phyloP scores from a whole-genome alignment of 257 asterid species.

The Leptodermis oblonga region DNA sequence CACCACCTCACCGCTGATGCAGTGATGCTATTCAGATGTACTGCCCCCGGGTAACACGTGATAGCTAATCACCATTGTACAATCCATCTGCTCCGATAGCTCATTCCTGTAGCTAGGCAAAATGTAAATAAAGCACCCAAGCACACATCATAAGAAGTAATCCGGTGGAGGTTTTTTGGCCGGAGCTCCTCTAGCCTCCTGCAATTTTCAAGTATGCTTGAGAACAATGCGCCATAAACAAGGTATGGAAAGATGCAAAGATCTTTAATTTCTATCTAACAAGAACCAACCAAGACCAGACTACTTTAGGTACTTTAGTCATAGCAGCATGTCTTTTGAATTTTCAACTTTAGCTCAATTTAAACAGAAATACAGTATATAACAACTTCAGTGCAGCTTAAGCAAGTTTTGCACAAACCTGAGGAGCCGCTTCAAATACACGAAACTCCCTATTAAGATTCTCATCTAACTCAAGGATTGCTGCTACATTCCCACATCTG shows the following conservation, averaged over 20 bases:
- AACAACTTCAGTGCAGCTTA: background rate
- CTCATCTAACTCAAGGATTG: conserved; percentile 87
- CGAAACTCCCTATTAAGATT: conserved; percentile 72
- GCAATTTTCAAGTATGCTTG: conserved; percentile 27
- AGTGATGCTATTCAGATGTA: background rate
- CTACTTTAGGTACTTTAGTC: background rate
- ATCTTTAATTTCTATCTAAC: background rate
- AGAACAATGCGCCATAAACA: background rate
- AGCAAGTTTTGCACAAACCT: conserved; percentile 40
- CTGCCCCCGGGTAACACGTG: background rate
- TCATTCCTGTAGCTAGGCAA: conserved; percentile 4
- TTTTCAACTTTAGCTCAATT: background rate
- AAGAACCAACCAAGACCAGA: background rate
- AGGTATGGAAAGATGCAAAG: background rate
- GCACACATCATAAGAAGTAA: conserved; percentile 63
- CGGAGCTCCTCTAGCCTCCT: conserved; percentile 92
- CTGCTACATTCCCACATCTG: conserved; percentile 98
- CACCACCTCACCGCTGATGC: conserved; percentile 5
- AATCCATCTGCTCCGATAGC: conserved; percentile 5
- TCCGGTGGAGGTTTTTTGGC: conserved; percentile 84
- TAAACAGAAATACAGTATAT: background rate
- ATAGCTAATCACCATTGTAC: conserved; percentile 6
- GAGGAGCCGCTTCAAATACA: conserved; percentile 96
- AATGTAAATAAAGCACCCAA: conserved; percentile 9
- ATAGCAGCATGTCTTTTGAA: background rate